Base-by-base conservation (phyloP, 2,329 filamentous ascomycete species). In the Penicillium occitanis region DNA sequence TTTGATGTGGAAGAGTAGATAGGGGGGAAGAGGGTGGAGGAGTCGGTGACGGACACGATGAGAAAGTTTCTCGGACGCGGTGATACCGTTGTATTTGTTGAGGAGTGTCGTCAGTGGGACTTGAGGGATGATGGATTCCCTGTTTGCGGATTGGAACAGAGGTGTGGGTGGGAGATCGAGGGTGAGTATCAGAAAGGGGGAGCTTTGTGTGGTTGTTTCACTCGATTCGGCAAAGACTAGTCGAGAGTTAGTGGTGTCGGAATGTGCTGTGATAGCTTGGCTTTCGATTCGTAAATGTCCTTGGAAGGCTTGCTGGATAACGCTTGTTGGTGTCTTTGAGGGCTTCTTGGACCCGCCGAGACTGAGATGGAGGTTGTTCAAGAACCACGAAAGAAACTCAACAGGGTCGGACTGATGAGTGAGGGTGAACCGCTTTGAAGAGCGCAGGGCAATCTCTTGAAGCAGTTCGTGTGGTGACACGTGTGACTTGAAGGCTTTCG, bases 401-500 rank as follows among this genome's bases (percentile, higher is more conserved):
- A 97, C 93, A 0, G 95, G 95, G 77, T 99, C 95, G 22, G 93
- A 95, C 80, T 98, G 95, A 33, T 88, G 84, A 0, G 93, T 96
- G 59, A 98, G 84, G 5, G 90, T 95, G 81, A 97, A 99, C 69
- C 91, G 92, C 80, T 97, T 97, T 71, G 90, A 93, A 37, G 93
- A 97, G 59, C 89, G 89, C 50, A 97, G 83, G 1, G 93, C 91
- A 69, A 99, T 91, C 77, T 98, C 94, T 79, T 99, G 95, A 1
- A 99, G 88, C 35, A 99, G 86, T 79, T 99, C 95, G 82, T 99
- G 95, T 0, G 95, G 95, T 10, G 94, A 98, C 62, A 99, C 95
- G 78, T 99, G 95, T 4, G 90, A 90, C 79, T 96, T 96, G 85
- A 99, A 99, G 10, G 95, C 94, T 71, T 91, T 90, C 1, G 93